phyloP scores from a whole-genome alignment of 176 grass and related monocot species.

The Carex myosuroides region DNA sequence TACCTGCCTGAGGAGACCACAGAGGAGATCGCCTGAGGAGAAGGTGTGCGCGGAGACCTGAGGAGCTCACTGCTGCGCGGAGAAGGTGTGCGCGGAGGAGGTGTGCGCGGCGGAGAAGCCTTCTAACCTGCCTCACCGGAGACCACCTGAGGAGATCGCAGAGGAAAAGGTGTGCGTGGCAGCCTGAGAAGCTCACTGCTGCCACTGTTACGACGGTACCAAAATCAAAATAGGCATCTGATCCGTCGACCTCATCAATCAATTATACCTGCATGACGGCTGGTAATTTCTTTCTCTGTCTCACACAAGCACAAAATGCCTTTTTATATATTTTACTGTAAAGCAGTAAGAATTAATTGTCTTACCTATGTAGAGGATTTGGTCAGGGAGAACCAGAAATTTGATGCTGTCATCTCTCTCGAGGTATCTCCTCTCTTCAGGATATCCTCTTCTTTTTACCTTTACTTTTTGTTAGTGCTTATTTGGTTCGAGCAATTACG shows the following conservation, averaged over 20 bases:
- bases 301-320: neutral
- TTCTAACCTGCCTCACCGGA: no score
- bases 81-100: no score
- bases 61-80: no score
- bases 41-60: no score
- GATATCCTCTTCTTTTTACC: neutral
- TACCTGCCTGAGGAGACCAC: no score
- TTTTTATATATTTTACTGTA: conserved; percentile 1
- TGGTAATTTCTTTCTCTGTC: conserved; percentile 32
- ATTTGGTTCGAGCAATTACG: neutral
- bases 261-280: conserved; percentile 76
- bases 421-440: conserved; percentile 36
- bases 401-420: conserved; percentile 92
- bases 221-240: conserved; percentile 44
- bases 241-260: conserved; percentile 83
- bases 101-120: no score
- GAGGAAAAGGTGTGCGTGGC: no score
- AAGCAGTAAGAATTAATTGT: conserved; percentile 23
- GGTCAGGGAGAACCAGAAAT: conserved; percentile 69
- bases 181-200: no score
- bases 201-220: no score
- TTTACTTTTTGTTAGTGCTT: neutral
- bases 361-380: conserved; percentile 57
- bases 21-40: no score
- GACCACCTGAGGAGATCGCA: no score